These are phyloP conservation scores for Ustilago lituana DNA, from an alignment of 1,284 basidiomycete genomes.

Conservation along the genomic window DNA sequence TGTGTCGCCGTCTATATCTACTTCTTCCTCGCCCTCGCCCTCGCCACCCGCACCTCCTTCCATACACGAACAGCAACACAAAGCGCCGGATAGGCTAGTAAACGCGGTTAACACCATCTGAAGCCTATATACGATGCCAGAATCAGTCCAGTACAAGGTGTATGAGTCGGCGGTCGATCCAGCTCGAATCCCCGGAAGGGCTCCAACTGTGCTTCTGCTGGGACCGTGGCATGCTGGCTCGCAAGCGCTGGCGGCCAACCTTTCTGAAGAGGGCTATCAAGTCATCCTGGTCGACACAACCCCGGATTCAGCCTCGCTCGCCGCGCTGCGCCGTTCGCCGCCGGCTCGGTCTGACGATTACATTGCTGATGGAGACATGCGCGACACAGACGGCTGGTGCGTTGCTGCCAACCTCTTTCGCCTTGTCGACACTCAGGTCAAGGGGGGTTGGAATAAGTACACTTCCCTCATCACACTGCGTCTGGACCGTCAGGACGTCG, in stretches of 20 bases:
- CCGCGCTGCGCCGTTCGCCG: slow-evolving; percentile 6
- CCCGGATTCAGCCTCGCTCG: slow-evolving; percentile 7
- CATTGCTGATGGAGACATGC: slow-evolving; percentile 12
- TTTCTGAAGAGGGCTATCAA: slow-evolving; percentile 41
- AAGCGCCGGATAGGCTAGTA: too few relatives aligned
- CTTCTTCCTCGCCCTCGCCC: too few relatives aligned
- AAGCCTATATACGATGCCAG: slow-evolving; percentile 1
- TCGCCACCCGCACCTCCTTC: too few relatives aligned
- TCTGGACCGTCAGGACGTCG: slow-evolving; percentile 12
- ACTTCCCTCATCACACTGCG: slow-evolving; percentile 23
- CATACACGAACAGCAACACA: too few relatives aligned
- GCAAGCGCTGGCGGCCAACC: slow-evolving; percentile 23
- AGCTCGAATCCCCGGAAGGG: slow-evolving; percentile 17
- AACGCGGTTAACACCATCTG: too few relatives aligned
- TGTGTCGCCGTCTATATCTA: too few relatives aligned
- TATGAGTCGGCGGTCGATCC: slow-evolving; percentile 15
- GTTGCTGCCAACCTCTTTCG: slow-evolving; percentile 13
- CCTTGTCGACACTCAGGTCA: slow-evolving; percentile 7
- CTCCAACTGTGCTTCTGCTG: slow-evolving; percentile 20
- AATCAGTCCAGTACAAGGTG: slow-evolving; percentile 8
- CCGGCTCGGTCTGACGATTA: neutral
- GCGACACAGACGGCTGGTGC: slow-evolving; percentile 21
- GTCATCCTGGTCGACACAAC: slow-evolving; percentile 23
- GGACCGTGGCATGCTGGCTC: slow-evolving; percentile 18
- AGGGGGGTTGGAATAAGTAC: slow-evolving; percentile 27